Base-by-base conservation (phyloP, 495 filamentous ascomycete species). In the Daldinia caldariorum region DNA sequence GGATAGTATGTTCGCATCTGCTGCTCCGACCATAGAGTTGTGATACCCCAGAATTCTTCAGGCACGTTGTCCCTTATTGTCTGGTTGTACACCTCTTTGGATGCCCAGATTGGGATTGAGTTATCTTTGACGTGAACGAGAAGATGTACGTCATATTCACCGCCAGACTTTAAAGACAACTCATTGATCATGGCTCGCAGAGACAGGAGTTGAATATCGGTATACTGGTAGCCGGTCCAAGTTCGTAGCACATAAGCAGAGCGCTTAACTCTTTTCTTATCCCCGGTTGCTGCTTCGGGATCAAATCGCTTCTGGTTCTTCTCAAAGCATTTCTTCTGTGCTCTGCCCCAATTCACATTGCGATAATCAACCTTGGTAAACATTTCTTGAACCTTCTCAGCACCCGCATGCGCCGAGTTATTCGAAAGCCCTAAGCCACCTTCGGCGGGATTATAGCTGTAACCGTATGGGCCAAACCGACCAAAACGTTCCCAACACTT, bases 401-500 rank as follows among this genome's bases (percentile, higher is more conserved):
- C 83, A 6, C 90, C 90, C 70, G 89, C 90, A 18, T 83, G 83
- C 50, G 92, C 88, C 22, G 89, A 91, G 61, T 91, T 84, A 67
- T 91, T 73, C 12, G 90, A 92, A 26, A 90, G 70, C 0, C 92
- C 93, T 32, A 85, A 85, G n/a, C 93, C 93, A 6, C 93, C 93
- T 77, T 86, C 86, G 62, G 84, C 83, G 6, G 80, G 77, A n/a
- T 83, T 86, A 69, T 96, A 96, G n/a, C 93, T 93, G 57, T 89
- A 84, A 0, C 93, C 93, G 70, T 97, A 97, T 0, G 92, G 87
- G 0, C 92, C 92, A 6, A 93, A 80, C 57, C 92, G 85, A 29
- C 93, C 93, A 79, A 90, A 94, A 0, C 93, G 85, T 62, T 97
- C 93, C 78, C 93, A 96, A 78, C 93, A 97, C 49, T 93, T 82